Base-by-base conservation (phyloP, 164 flowering plant genomes). In the Vitis rotundifolia region DNA sequence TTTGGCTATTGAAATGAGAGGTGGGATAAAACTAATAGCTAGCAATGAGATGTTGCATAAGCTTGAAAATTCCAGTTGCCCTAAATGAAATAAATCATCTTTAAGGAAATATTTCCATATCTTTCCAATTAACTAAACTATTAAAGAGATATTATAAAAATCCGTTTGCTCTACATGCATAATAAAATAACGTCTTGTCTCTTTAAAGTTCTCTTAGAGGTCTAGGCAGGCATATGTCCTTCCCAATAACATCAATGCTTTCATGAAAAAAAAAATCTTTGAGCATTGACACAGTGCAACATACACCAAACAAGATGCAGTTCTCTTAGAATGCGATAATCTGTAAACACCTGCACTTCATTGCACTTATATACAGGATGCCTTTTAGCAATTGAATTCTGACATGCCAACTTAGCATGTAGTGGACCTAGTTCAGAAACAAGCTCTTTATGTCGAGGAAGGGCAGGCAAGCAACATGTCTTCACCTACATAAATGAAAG, bases 331-430 rank as follows among this genome's bases (percentile, higher is more conserved):
- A 50, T n/a, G 55, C 5, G 28, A 52, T 62, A 53, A 54, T 70
- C 26, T 11, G 22, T 28, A 64, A 55, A n/a, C 61, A 87, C 99
- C 99, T 92, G 97, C 73, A 75, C 84, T 82, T 90, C 92, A 59
- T 71, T 92, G 91, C 96, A 95, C 77, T 77, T 88, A 71, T 90
- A 84, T 13, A 90, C 88, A 60, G 97, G 99, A 78, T 84, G 95
- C 74, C 76, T 89, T 78, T 66, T 84, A 61, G 97, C 95, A 62
- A 73, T 68, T 19, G 81, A 61, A 59, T 75, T 78, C 74, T 89
- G 83, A 77, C 78, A 62, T 16, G 86, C 72, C 55, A 95, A 78
- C 73, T 79, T 81, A 56, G 90, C 83, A 81, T 91, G 96, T 59
- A 90, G 77, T 19, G 97, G 96, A 47, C 83, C 71, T 54, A 95